Conservation (phyloP, 306 rosid species). For the Cicer chorassanicum region DNA sequence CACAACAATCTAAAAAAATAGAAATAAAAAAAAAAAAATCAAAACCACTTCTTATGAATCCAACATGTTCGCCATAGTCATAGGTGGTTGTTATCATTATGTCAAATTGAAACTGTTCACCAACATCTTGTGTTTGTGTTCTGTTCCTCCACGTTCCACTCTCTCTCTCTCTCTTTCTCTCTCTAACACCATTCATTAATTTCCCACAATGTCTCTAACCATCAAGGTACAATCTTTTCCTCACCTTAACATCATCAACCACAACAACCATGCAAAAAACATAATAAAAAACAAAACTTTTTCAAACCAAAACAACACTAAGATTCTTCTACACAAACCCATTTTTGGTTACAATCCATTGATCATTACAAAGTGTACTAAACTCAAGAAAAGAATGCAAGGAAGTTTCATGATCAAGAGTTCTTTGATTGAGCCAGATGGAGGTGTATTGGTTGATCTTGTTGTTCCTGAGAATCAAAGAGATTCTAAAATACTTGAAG, state of each 20-base stretch:
- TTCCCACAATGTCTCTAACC: slow-evolving; percentile 62
- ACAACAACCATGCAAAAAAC: slow-evolving; percentile 41
- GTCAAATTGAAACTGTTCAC: neutral
- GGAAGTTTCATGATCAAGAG: slow-evolving; percentile 54
- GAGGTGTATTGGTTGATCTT: slow-evolving; percentile 80
- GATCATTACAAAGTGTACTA: neutral
- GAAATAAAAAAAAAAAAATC: neutral
- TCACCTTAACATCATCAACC: slow-evolving; percentile 37
- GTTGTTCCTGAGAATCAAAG: slow-evolving; percentile 67
- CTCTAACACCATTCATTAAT: slow-evolving; percentile 25
- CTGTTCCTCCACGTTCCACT: slow-evolving; percentile 47
- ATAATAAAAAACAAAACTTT: neutral
- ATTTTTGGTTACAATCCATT: slow-evolving; percentile 56
- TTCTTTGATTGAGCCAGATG: slow-evolving; percentile 91
- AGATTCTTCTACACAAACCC: slow-evolving; percentile 54
- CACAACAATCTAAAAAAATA: slow-evolving; percentile 45
- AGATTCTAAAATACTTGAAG: slow-evolving; percentile 55
- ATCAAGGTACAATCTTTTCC: slow-evolving; percentile 60
- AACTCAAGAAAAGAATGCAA: slow-evolving; percentile 54
- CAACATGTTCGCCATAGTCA: slow-evolving; percentile 54
- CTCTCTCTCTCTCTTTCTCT: slow-evolving; percentile 23
- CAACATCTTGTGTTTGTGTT: neutral
- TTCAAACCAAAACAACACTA: slow-evolving; percentile 24
- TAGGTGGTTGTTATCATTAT: slow-evolving; percentile 34
- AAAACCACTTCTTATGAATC: slow-evolving; percentile 35